phyloP scores from a whole-genome alignment of 148 eudicot genomes.

The Chenopodium suecicum region DNA sequence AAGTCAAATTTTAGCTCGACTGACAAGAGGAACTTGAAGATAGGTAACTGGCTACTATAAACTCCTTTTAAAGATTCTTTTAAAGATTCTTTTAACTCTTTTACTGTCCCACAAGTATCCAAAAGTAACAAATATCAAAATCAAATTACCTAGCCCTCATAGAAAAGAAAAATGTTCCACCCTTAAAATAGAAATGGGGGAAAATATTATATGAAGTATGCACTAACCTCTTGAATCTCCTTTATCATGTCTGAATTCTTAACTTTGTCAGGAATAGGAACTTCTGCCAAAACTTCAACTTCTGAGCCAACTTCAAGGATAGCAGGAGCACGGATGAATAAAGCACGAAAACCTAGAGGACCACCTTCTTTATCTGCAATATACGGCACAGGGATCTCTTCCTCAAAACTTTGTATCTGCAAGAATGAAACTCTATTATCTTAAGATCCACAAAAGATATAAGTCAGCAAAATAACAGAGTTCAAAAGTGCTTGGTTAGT shows the following conservation, averaged over 20 bases:
- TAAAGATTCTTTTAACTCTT: background rate
- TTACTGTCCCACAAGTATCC: background rate
- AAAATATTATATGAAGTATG: too few relatives aligned
- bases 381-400: slow-evolving; percentile 70
- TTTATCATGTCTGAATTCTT: slow-evolving; percentile 28
- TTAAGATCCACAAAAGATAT: background rate
- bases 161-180: background rate
- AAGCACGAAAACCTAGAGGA: slow-evolving; percentile 69
- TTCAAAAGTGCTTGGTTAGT: background rate
- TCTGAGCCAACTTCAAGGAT: slow-evolving; percentile 87
- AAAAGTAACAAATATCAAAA: background rate
- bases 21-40: background rate
- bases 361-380: slow-evolving; percentile 85
- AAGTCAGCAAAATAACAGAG: background rate
- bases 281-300: slow-evolving; percentile 81
- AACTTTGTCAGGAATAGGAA: slow-evolving; percentile 42
- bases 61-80: background rate
- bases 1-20: background rate
- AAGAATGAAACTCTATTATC: background rate
- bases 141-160: background rate
- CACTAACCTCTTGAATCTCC: slow-evolving; percentile 58
- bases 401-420: slow-evolving; percentile 95
- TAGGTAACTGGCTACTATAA: background rate
- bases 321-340: slow-evolving; percentile 95
- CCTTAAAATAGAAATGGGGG: background rate